Percentiles rank a stretch among this genome's conserved stretches.
Evolutionary conservation across 2,329 filamentous ascomycete genomes (phyloP).

Genomic region (Xylaria arbuscula): DNA sequence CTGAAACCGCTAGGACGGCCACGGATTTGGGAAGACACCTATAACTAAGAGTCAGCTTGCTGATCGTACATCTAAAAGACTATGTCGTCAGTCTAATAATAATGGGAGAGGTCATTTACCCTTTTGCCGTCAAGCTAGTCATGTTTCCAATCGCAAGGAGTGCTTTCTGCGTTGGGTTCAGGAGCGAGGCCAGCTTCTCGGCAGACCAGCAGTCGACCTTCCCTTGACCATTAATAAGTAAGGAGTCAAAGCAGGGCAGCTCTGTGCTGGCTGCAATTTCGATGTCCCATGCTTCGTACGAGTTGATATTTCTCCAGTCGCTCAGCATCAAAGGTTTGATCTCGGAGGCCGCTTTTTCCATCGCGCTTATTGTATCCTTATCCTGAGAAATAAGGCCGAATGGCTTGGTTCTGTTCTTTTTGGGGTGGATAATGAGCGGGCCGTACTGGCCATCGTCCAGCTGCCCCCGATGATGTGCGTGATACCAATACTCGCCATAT

Average conservation of each 20-base stretch:
- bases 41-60: not conserved
- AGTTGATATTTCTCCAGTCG: conserved; percentile 67
- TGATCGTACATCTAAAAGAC: not conserved
- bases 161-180: not conserved
- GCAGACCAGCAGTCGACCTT: conserved; percentile 2
- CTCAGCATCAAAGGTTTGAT: conserved; percentile 51
- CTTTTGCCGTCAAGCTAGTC: not conserved
- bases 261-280: conserved; percentile 50
- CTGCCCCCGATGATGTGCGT: conserved; percentile 66
- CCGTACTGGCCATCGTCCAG: conserved; percentile 70
- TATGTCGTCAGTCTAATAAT: not conserved
- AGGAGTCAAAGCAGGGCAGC: not conserved
- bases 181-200: not conserved
- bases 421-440: conserved; percentile 54
- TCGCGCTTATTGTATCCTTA: conserved; percentile 40
- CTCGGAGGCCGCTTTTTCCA: conserved; percentile 59
- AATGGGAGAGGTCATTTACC: not conserved
- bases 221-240: conserved; percentile 1
- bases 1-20: not conserved
- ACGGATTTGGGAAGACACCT: not conserved
- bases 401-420: conserved; percentile 54
- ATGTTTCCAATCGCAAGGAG: not conserved
- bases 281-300: conserved; percentile 58
- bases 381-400: conserved; percentile 1
- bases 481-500: conserved; percentile 71